phyloP scores from a whole-genome alignment of 2,329 filamentous ascomycete genomes.

The Sporothrix schenckii region DNA sequence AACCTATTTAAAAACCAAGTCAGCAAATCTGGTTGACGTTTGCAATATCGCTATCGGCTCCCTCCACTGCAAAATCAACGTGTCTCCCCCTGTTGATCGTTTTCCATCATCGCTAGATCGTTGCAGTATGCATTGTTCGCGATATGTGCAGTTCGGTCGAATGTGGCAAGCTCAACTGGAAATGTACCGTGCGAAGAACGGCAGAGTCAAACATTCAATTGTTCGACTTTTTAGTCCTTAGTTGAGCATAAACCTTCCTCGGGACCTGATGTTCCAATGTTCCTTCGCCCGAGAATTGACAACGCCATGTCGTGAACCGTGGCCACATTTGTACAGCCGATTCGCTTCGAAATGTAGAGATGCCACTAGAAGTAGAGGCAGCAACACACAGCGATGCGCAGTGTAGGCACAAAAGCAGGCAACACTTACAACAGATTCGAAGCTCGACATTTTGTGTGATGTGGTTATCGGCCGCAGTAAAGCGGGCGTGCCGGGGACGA shows the following conservation, averaged over 20 bases:
- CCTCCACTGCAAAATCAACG: not conserved
- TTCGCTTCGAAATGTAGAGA: not conserved
- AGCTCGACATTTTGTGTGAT: slow-evolving; percentile 63
- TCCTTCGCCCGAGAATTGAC: not conserved
- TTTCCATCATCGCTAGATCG: not conserved
- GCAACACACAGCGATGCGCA: not conserved
- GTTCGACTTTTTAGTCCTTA: not conserved
- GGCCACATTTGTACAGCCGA: not conserved
- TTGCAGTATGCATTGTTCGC: not conserved
- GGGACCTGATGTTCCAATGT: not conserved
- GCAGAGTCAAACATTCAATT: not conserved
- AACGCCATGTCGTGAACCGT: not conserved
- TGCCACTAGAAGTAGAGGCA: not conserved
- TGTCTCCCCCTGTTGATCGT: not conserved
- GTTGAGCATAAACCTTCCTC: no score
- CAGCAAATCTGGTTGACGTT: slow-evolving; percentile 23
- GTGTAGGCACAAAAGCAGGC: slow-evolving; percentile 30
- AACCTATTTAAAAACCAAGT: slow-evolving; percentile 61
- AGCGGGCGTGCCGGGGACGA: slow-evolving; percentile 32
- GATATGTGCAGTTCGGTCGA: not conserved
- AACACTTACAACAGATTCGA: slow-evolving; percentile 70
- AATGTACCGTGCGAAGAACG: not conserved
- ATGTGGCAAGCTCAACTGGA: not conserved
- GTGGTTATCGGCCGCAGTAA: slow-evolving; percentile 34
- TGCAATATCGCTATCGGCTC: not conserved